A percentile compares a stretch with the other conserved stretches of the same genome.
These are phyloP conservation scores for Suillus luteus DNA, from an alignment of 768 basidiomycete genomes.

Conservation along the genomic window DNA sequence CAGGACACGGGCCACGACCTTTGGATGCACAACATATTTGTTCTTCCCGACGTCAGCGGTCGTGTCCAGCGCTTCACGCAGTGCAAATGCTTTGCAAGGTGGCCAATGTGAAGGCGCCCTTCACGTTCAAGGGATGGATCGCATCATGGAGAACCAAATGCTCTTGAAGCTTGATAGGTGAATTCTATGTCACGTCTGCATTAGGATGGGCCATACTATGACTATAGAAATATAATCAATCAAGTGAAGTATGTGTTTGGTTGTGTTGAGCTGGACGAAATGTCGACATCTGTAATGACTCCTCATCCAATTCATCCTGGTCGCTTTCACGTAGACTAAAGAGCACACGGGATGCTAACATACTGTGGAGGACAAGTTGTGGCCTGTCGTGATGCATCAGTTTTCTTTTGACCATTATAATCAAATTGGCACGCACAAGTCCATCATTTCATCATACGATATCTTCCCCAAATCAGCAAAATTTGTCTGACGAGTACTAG, in stretches of 20 bases:
- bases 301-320: background rate
- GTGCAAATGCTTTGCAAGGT: no score
- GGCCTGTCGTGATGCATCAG: background rate
- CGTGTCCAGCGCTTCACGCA: no score
- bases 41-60: no score
- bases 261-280: background rate
- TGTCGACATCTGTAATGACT: background rate
- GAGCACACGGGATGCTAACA: slow-evolving; percentile 3
- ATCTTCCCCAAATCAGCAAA: background rate
- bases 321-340: background rate
- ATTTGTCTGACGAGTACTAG: background rate
- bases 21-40: no score
- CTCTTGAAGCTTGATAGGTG: background rate
- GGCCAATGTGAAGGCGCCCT: no score
- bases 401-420: background rate
- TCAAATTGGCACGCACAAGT: background rate
- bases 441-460: background rate
- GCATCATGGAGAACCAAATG: no score
- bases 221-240: background rate
- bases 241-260: background rate
- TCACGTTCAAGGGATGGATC: no score
- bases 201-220: background rate
- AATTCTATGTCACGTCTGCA: background rate
- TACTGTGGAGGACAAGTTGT: slow-evolving; percentile 1
- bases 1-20: no score